Evolutionary conservation across 345 rosid genomes (phyloP).

Genomic region (Nasturtium officinale): DNA sequence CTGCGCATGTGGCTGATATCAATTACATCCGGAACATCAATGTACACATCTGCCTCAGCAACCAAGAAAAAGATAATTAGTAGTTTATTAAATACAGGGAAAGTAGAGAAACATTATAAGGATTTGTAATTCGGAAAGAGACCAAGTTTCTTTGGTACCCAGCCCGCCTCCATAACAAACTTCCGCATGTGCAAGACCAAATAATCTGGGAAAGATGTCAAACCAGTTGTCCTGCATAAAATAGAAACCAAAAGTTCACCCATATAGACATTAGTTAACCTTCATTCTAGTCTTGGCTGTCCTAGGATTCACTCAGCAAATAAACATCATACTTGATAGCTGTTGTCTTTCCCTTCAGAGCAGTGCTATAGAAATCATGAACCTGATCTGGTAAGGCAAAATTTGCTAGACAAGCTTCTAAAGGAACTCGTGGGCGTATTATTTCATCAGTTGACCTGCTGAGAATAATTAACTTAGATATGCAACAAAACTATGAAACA

Average conservation of each 20-base stretch:
- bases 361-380: slow-evolving; percentile 84
- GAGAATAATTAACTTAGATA: slow-evolving; percentile 38
- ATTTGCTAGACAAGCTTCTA: slow-evolving; percentile 87
- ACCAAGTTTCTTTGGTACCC: slow-evolving; percentile 99
- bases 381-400: slow-evolving; percentile 86
- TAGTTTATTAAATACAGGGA: slow-evolving; percentile 16
- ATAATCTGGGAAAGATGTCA: slow-evolving; percentile 96
- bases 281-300: slow-evolving; percentile 3
- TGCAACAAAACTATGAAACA: slow-evolving; percentile 26
- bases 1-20: slow-evolving; percentile 95
- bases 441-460: slow-evolving; percentile 74
- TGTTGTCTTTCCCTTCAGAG: slow-evolving; percentile 83
- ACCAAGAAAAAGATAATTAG: slow-evolving; percentile 22
- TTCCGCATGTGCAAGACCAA: slow-evolving; percentile 96
- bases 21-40: slow-evolving; percentile 92
- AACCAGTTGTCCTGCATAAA: slow-evolving; percentile 76
- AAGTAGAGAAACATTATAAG: slow-evolving; percentile 22
- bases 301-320: neutral
- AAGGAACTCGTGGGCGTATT: slow-evolving; percentile 94
- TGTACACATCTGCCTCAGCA: slow-evolving; percentile 72
- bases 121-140: slow-evolving; percentile 27
- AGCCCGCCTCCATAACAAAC: slow-evolving; percentile 94
- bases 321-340: slow-evolving; percentile 72
- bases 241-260: slow-evolving; percentile 26
- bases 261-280: slow-evolving; percentile 7